Conservation (phyloP, 2,329 filamentous ascomycete genomes). For the Neophaeococcomyces aloes region DNA sequence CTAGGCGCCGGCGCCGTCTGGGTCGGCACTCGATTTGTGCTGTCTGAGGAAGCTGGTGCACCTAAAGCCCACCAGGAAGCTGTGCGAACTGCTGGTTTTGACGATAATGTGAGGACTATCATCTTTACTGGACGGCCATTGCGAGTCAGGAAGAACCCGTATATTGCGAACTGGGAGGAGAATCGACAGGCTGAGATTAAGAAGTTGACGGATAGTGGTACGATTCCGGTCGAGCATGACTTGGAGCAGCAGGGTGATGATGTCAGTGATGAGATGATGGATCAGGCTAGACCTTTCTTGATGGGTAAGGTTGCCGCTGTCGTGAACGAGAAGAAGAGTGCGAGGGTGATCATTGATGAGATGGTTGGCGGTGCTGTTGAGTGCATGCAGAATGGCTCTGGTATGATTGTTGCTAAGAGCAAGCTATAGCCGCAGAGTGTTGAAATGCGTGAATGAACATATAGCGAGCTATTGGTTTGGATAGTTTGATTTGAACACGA, state of each 20-base stretch:
- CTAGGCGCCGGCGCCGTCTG: constrained; percentile 87
- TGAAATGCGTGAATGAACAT: not conserved
- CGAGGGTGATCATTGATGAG: constrained; percentile 89
- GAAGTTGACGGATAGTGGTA: constrained; percentile 75
- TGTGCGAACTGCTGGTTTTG: constrained; percentile 79
- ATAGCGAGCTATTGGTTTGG: not conserved
- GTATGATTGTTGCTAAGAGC: constrained; percentile 42
- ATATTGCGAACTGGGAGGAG: constrained; percentile 93
- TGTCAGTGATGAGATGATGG: constrained; percentile 74
- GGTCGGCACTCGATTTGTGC: constrained; percentile 93
- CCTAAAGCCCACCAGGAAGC: constrained; percentile 91
- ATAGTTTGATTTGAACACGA: not conserved
- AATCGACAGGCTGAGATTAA: constrained; percentile 86
- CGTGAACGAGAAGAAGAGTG: constrained; percentile 81
- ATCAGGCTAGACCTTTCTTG: constrained; percentile 79
- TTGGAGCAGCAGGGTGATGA: constrained; percentile 69
- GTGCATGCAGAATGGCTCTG: constrained; percentile 57
- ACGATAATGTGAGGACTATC: constrained; percentile 93
- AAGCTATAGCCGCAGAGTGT: constrained; percentile 49
- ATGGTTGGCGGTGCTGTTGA: constrained; percentile 72
- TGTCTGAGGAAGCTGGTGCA: constrained; percentile 87
- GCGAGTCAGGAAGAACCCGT: constrained; percentile 84
- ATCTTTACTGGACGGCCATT: constrained; percentile 97
- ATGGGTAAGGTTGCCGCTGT: constrained; percentile 97
- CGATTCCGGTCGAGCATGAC: constrained; percentile 89